Evolutionary conservation across 495 filamentous ascomycete species (phyloP), one percentile per base, ranked within the genome.

Genomic region (Podospora appendiculata): DNA sequence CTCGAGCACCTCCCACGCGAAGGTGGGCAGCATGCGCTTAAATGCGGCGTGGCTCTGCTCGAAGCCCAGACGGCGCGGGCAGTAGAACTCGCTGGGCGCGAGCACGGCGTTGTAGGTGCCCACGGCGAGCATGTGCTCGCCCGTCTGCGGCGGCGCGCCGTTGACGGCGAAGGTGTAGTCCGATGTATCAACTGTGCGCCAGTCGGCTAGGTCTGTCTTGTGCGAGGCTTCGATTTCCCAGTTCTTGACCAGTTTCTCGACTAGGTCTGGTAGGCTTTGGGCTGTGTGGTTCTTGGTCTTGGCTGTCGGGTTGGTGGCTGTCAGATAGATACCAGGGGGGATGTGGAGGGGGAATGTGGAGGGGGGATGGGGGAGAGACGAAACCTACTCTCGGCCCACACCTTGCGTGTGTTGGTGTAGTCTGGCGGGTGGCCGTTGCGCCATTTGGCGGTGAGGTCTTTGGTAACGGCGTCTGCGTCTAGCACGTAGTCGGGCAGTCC

Each of bases 201-300:
- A 86, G 67, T 85, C 79, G n/a, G 57, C 33, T 1, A 85, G 70
- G 25, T 67, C 57, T 8, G 69, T 72, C 61, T 86, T 87, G 76
- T 82, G 83, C 6, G 78, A 82, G 9, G 83, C 82, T 65, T 87
- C 83, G 55, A 84, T 76, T 61, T 85, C 82, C 83, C 83, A 85
- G 70, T 85, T 85, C 63, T 86, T 85, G 60, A 86, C 82, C 0
- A 85, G 78, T 64, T 85, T 85, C 57, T 85, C 75, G 51, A 87
- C 80, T 1, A 86, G 73, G 49, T 71, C 58, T 8, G 77, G 75
- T 8, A 86, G 72, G 53, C 72, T 79, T 25, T 66, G 68, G n/a
- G 80, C 73, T 34, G 66, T 67, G 64, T 85, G 81, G 57, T 61
- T 67, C 52, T 61, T 66, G 8, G 61, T 71, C 57, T 82, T 84